A percentile compares a stretch with the other conserved stretches of the same genome.
These are phyloP conservation scores for Schizothecium vesticola DNA, from an alignment of 495 filamentous ascomycete genomes.

Conservation along the genomic window DNA sequence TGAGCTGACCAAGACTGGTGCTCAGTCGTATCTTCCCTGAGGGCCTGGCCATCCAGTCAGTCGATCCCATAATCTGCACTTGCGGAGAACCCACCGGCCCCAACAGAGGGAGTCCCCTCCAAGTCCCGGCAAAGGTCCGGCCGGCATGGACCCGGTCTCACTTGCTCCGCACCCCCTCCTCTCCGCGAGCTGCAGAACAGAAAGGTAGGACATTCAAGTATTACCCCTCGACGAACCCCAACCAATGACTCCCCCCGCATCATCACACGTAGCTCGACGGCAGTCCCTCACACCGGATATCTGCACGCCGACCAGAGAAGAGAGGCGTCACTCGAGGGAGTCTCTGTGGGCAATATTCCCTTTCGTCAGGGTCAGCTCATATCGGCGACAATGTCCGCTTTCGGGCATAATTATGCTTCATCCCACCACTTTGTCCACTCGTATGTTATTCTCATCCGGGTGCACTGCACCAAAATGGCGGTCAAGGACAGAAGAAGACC, in stretches of 20 bases:
- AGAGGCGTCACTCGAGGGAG: not conserved
- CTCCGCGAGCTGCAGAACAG: not conserved
- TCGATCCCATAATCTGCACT: not conserved
- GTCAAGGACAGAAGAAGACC: not conserved
- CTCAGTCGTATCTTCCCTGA: not conserved
- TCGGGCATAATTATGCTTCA: not conserved
- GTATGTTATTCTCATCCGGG: not conserved
- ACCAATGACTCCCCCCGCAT: not conserved
- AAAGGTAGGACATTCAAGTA: not conserved
- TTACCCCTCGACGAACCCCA: not conserved
- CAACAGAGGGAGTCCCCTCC: not conserved
- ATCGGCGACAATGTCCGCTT: not conserved
- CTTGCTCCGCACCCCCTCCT: not conserved
- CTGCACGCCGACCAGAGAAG: not conserved
- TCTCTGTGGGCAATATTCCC: not conserved
- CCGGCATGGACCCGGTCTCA: not conserved
- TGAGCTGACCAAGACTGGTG: not conserved
- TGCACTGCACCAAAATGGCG: not conserved
- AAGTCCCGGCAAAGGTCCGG: not conserved
- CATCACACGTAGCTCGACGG: not conserved
- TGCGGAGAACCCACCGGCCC: not conserved
- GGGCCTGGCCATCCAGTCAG: not conserved
- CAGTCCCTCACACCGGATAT: not conserved
- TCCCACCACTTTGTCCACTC: not conserved
- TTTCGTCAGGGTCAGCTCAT: not conserved